phyloP scores from a whole-genome alignment of 345 rosid species.

The Aegle marmelos region DNA sequence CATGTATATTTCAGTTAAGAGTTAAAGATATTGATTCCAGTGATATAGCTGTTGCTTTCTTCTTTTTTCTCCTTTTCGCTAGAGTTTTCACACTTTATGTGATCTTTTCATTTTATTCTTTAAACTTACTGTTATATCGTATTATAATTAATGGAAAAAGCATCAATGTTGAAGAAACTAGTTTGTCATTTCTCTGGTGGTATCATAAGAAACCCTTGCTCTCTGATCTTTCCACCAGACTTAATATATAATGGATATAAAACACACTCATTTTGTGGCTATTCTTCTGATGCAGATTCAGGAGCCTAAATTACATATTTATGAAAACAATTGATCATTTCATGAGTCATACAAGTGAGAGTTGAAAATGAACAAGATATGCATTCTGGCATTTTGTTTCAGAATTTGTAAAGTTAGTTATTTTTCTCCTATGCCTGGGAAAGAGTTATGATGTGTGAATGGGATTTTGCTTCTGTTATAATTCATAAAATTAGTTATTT shows the following conservation, averaged over 20 bases:
- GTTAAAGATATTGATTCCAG: not conserved
- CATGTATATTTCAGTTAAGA: not conserved
- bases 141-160: not conserved
- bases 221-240: not conserved
- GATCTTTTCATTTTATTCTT: not conserved
- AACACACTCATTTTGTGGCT: not conserved
- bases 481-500: not conserved
- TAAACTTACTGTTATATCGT: not conserved
- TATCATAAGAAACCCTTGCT: not conserved
- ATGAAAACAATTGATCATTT: not conserved
- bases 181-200: not conserved
- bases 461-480: not conserved
- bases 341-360: not conserved
- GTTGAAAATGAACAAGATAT: not conserved
- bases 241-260: not conserved
- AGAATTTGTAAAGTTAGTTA: not conserved
- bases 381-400: not conserved
- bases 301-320: not conserved
- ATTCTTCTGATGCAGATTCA: not conserved
- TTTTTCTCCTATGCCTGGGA: not conserved
- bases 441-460: slow-evolving; percentile 9
- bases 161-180: not conserved
- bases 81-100: not conserved
- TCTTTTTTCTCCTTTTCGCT: not conserved
- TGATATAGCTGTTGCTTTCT: not conserved